Percentiles rank a stretch among this genome's conserved stretches.
Evolutionary conservation across 2,329 filamentous ascomycete species (phyloP).

Genomic region (Calonectria multiphialidica): DNA sequence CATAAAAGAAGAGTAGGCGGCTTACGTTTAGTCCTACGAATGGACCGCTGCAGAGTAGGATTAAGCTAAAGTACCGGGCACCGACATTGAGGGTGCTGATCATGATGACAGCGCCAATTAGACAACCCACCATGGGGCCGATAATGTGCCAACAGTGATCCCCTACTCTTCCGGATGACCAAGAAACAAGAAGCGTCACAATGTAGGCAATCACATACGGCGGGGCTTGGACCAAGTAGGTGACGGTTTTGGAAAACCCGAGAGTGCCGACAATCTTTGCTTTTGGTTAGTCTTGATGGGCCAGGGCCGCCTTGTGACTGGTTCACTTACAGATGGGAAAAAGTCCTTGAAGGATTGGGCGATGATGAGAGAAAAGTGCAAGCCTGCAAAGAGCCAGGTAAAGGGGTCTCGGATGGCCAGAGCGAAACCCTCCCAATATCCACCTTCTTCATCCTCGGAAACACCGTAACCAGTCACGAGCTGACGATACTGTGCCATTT

Average conservation of each 20-base stretch:
- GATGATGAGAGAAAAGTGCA: slow-evolving; percentile 57
- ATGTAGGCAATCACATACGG: slow-evolving; percentile 56
- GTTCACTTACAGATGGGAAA: slow-evolving; percentile 49
- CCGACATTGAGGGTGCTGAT: slow-evolving; percentile 55
- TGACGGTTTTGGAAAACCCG: slow-evolving; percentile 41
- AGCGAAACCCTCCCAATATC: slow-evolving; percentile 51
- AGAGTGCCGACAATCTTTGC: slow-evolving; percentile 43
- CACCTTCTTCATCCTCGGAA: slow-evolving; percentile 50
- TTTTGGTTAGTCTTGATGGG: neutral
- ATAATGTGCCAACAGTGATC: slow-evolving; percentile 56
- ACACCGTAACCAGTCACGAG: slow-evolving; percentile 49
- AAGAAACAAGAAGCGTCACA: slow-evolving; percentile 51
- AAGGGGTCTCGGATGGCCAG: slow-evolving; percentile 49
- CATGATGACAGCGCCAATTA: slow-evolving; percentile 55
- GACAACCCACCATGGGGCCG: slow-evolving; percentile 48
- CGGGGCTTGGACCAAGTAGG: slow-evolving; percentile 55
- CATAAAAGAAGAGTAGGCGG: neutral
- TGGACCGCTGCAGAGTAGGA: slow-evolving; percentile 53
- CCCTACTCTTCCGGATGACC: slow-evolving; percentile 51
- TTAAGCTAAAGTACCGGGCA: slow-evolving; percentile 56
- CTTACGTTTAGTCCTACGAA: slow-evolving; percentile 50
- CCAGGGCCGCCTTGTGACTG: too few relatives aligned
- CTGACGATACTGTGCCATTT: slow-evolving; percentile 52
- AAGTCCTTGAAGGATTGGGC: slow-evolving; percentile 55
- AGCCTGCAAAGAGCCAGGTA: slow-evolving; percentile 51